Evolutionary conservation across 1,284 basidiomycete genomes (phyloP).

Genomic region (Xerocomus amazonicus): DNA sequence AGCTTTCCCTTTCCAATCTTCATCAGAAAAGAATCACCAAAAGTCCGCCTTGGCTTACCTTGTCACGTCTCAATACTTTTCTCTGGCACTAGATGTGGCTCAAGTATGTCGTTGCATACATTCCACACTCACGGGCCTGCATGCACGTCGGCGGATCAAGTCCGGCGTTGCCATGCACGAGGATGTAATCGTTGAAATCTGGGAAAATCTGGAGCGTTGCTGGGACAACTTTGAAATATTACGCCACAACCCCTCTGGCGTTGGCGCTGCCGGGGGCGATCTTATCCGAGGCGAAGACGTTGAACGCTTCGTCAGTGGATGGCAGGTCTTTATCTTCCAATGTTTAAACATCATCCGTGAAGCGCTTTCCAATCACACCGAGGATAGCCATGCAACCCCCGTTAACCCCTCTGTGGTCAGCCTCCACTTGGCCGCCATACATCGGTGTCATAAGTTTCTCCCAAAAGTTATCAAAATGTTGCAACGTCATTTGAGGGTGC

Average conservation of each 20-base stretch:
- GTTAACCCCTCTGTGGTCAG: constrained; percentile 35
- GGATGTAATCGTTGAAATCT: constrained; percentile 62
- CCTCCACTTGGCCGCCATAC: constrained; percentile 44
- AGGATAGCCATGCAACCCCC: constrained; percentile 1
- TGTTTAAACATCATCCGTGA: constrained; percentile 46
- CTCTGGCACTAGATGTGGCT: constrained; percentile 67
- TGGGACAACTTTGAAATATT: constrained; percentile 80
- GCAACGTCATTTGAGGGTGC: constrained; percentile 49
- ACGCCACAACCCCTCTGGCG: constrained; percentile 36
- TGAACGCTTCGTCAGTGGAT: constrained; percentile 55
- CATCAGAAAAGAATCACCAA: constrained; percentile 29
- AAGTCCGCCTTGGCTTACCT: constrained; percentile 31
- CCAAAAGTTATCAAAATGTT: constrained; percentile 62
- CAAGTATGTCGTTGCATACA: constrained; percentile 75
- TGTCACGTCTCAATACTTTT: constrained; percentile 39
- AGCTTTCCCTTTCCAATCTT: constrained; percentile 33
- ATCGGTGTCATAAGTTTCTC: constrained; percentile 48
- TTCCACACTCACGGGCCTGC: constrained; percentile 66
- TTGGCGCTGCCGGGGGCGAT: constrained; percentile 36
- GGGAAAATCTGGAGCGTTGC: constrained; percentile 74
- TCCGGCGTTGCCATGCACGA: constrained; percentile 53
- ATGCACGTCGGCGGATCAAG: constrained; percentile 56
- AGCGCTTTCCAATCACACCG: constrained; percentile 14
- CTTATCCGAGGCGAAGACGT: constrained; percentile 53
- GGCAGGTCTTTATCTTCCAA: constrained; percentile 49